phyloP scores from a whole-genome alignment of 495 filamentous ascomycete species.

The Neurospora sp. region DNA sequence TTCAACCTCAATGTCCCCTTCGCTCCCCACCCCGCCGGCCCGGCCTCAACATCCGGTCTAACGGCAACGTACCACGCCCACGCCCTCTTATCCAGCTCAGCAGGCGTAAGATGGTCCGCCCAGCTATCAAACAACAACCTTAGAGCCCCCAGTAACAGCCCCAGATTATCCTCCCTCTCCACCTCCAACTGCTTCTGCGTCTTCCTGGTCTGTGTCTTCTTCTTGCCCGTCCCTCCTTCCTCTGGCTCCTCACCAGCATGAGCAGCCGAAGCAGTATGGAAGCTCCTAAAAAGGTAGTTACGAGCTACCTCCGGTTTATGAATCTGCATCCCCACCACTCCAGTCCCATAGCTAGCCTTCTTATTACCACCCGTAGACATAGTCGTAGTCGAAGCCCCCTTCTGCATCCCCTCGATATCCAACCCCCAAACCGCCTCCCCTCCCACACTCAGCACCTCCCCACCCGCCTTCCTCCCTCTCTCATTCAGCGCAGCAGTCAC shows the following conservation, averaged over 20 bases:
- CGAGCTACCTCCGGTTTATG: conserved; percentile 55
- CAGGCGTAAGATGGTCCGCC: conserved; percentile 41
- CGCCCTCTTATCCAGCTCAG: conserved; percentile 61
- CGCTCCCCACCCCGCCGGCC: conserved; percentile 69
- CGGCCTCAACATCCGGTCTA: conserved; percentile 60
- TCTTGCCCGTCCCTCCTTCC: background rate
- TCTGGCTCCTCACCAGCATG: background rate
- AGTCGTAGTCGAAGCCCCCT: conserved; percentile 9
- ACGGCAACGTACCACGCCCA: conserved; percentile 76
- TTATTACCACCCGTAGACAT: conserved; percentile 19
- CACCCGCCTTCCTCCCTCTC: conserved; percentile 30
- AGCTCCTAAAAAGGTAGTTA: conserved; percentile 50
- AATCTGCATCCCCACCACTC: conserved; percentile 47
- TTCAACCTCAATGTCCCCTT: conserved; percentile 58
- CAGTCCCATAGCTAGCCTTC: conserved; percentile 3
- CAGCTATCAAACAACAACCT: conserved; percentile 63
- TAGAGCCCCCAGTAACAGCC: conserved; percentile 53
- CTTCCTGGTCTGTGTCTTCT: conserved; percentile 34
- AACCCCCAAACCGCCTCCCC: conserved; percentile 64
- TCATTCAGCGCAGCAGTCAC: conserved; percentile 37
- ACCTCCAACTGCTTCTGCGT: conserved; percentile 32
- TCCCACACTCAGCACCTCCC: background rate
- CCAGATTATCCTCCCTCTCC: conserved; percentile 58
- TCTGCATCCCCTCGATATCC: conserved; percentile 52
- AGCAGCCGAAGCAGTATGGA: conserved; percentile 18